phyloP scores from a whole-genome alignment of 208 protist species.

The Strigomonas culicis region DNA sequence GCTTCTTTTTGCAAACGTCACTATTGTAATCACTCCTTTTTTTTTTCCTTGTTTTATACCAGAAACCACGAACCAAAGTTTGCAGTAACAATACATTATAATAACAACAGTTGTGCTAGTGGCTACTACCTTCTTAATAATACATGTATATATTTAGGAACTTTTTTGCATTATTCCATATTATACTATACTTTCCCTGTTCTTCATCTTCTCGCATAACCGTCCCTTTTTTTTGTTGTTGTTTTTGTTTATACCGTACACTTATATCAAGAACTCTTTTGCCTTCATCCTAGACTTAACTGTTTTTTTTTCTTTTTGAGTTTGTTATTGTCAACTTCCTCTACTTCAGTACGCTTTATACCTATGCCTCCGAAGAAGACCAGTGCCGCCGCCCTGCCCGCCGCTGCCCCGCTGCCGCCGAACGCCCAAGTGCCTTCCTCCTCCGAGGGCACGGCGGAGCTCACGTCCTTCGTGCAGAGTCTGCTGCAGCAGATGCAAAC shows the following conservation, averaged over 20 bases:
- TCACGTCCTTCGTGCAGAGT: slow-evolving; percentile 92
- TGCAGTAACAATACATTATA: too few species aligned
- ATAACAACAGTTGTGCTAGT: too few species aligned
- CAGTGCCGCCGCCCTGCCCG: not conserved
- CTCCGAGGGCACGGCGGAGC: slow-evolving; percentile 75
- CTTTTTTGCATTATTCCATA: not conserved
- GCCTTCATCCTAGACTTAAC: not conserved
- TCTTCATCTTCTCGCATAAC: slow-evolving; percentile 2
- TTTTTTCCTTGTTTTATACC: not conserved
- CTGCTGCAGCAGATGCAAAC: slow-evolving; percentile 94
- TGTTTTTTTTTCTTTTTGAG: not conserved
- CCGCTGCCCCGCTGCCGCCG: slow-evolving; percentile 5
- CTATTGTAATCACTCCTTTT: slow-evolving; percentile 5
- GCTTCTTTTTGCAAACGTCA: not conserved
- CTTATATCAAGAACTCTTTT: not conserved
- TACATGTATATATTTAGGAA: not conserved
- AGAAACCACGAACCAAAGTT: too few species aligned
- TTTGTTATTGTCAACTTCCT: not conserved
- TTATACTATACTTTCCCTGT: not conserved
- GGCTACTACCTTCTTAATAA: not conserved
- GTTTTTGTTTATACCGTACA: slow-evolving; percentile 13
- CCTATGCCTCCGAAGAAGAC: slow-evolving; percentile 16
- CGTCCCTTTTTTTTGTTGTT: not conserved
- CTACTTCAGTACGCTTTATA: not conserved
- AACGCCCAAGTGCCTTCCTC: not conserved